phyloP scores from a whole-genome alignment of 2,329 filamentous ascomycete species.

The Colletotrichum cuscutae region DNA sequence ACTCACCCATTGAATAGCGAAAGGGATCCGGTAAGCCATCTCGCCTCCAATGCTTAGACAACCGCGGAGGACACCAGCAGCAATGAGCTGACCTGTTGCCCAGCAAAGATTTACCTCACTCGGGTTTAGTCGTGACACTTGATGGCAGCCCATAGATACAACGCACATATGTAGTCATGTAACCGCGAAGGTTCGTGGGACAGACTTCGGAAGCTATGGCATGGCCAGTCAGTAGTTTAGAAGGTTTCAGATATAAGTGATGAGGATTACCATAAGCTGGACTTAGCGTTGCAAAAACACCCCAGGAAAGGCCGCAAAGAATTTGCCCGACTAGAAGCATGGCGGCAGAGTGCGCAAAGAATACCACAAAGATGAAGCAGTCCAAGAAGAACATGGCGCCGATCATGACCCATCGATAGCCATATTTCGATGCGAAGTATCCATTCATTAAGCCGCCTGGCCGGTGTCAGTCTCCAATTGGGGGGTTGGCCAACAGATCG shows the following conservation, averaged over 20 bases:
- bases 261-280: constrained; percentile 48
- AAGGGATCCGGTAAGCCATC: constrained; percentile 53
- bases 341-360: constrained; percentile 56
- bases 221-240: constrained; percentile 49
- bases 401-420: constrained; percentile 57
- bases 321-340: constrained; percentile 57
- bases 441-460: constrained; percentile 52
- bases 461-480: background rate
- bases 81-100: constrained; percentile 54
- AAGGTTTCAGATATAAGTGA: constrained; percentile 27
- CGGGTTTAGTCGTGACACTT: background rate
- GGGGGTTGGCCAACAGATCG: constrained; percentile 39
- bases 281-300: constrained; percentile 55
- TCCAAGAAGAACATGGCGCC: constrained; percentile 41
- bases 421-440: constrained; percentile 51
- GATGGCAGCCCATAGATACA: accelerated
- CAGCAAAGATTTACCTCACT: constrained; percentile 53
- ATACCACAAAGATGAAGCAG: constrained; percentile 58
- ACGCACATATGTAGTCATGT: constrained; percentile 49
- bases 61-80: constrained; percentile 51
- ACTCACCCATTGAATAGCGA: constrained; percentile 51
- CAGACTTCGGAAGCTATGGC: constrained; percentile 52
- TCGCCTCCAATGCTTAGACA: constrained; percentile 45
- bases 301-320: constrained; percentile 57
- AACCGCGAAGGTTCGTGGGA: constrained; percentile 52